A percentile compares a stretch with the other conserved stretches of the same genome.
Conservation (phyloP, 2,329 filamentous ascomycete genomes). For the Colletotrichum endophyticum region DNA sequence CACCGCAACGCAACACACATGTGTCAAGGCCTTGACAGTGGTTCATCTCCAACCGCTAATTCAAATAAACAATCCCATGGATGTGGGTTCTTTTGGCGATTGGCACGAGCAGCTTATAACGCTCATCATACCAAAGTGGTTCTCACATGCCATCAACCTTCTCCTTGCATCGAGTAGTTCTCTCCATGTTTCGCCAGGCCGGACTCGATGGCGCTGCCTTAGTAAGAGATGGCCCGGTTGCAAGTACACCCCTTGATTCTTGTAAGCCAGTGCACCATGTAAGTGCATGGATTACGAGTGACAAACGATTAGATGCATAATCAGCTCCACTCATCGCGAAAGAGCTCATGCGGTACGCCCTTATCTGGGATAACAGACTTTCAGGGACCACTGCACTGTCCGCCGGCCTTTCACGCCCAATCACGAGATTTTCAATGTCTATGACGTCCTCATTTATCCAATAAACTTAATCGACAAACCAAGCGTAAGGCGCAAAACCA, state of each 20-base stretch:
- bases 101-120: background rate
- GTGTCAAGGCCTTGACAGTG: background rate
- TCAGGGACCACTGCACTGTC: background rate
- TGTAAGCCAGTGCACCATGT: background rate
- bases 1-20: background rate
- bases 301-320: background rate
- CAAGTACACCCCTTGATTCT: background rate
- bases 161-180: background rate
- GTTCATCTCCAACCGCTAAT: background rate
- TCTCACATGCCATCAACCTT: background rate
- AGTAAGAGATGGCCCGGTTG: background rate
- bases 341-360: background rate
- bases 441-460: background rate
- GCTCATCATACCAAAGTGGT: background rate
- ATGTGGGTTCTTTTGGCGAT: background rate
- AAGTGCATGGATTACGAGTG: background rate
- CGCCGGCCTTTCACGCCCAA: background rate
- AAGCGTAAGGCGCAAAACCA: background rate
- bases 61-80: background rate
- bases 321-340: background rate
- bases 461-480: background rate
- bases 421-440: background rate
- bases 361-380: background rate
- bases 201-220: background rate
- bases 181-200: background rate